Conservation (phyloP, 2,329 filamentous ascomycete genomes). For the Allantophomopsis cytisporea region DNA sequence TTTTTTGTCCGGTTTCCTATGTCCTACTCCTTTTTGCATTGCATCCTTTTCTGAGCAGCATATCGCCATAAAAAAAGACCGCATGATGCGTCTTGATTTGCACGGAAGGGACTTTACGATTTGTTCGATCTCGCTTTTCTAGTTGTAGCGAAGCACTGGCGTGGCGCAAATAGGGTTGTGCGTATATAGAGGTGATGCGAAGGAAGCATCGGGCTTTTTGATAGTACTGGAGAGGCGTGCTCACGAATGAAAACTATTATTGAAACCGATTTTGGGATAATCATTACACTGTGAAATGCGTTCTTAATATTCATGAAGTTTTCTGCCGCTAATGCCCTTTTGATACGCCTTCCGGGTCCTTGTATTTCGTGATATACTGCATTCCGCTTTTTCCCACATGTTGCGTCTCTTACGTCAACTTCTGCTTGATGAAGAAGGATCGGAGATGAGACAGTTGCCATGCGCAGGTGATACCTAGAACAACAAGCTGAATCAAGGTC, state of each 20-base stretch:
- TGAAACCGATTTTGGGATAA: conserved; percentile 1
- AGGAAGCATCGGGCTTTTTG: conserved; percentile 13
- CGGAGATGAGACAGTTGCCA: conserved; percentile 96
- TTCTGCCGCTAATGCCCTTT: no score
- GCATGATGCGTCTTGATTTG: conserved; percentile 8
- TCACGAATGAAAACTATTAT: conserved; percentile 13
- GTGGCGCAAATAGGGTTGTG: conserved; percentile 1
- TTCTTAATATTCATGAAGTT: no score
- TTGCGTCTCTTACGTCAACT: conserved; percentile 59
- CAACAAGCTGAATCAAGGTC: conserved; percentile 79
- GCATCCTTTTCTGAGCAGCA: background rate
- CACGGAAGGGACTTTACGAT: conserved; percentile 14
- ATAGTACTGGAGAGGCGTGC: conserved; percentile 4
- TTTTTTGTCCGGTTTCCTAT: no score
- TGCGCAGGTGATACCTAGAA: conserved; percentile 78
- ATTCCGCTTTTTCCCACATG: no score
- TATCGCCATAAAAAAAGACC: no score
- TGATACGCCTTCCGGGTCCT: no score
- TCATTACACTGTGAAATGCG: no score
- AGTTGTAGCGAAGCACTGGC: conserved; percentile 15
- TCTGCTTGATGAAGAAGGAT: conserved; percentile 99
- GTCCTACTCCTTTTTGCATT: background rate
- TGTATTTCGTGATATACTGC: no score
- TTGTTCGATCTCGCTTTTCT: conserved; percentile 11
- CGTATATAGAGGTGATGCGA: conserved; percentile 10